phyloP scores from a whole-genome alignment of 495 filamentous ascomycete species.

The Friedmanniomyces endolithicus region DNA sequence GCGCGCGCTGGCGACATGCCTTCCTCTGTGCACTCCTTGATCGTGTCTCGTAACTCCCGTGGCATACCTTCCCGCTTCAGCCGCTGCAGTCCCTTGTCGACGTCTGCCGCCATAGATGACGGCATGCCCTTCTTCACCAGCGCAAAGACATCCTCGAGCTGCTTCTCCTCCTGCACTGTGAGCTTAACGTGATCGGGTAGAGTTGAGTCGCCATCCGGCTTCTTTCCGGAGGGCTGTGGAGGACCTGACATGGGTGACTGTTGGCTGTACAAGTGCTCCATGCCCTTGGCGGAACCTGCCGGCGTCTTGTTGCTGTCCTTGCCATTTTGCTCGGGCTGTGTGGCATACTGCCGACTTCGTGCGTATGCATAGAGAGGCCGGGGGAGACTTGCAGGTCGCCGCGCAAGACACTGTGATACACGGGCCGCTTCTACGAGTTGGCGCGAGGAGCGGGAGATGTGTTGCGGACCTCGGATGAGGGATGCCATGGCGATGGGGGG shows the following conservation, averaged over 20 bases:
- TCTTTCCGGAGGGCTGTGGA: constrained; percentile 28
- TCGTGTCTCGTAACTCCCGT: constrained; percentile 36
- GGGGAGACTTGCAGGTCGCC: constrained; percentile 28
- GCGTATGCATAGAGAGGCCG: constrained; percentile 31
- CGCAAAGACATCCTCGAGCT: constrained; percentile 32
- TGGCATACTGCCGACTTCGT: constrained; percentile 44
- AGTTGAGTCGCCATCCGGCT: constrained; percentile 17
- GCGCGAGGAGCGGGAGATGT: constrained; percentile 13
- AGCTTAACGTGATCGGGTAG: constrained; percentile 22
- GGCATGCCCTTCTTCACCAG: constrained; percentile 40
- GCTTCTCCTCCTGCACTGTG: constrained; percentile 30
- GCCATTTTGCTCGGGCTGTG: constrained; percentile 33
- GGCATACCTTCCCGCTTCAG: constrained; percentile 44
- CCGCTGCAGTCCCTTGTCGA: constrained; percentile 33
- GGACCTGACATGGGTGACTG: constrained; percentile 28
- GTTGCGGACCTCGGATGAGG: constrained; percentile 16
- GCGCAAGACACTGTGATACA: constrained; percentile 18
- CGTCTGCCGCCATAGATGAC: constrained; percentile 28
- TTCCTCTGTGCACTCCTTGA: constrained; percentile 32
- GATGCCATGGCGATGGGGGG: constrained; percentile 6
- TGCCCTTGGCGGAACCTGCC: constrained; percentile 34
- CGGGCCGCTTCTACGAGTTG: constrained; percentile 15
- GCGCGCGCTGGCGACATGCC: constrained; percentile 38
- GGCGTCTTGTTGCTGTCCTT: constrained; percentile 19
- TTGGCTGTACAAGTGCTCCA: constrained; percentile 34